Evolutionary conservation across 768 basidiomycete genomes (phyloP), one percentile per base, ranked within the genome.

Genomic region (Mycena sanguinolenta): DNA sequence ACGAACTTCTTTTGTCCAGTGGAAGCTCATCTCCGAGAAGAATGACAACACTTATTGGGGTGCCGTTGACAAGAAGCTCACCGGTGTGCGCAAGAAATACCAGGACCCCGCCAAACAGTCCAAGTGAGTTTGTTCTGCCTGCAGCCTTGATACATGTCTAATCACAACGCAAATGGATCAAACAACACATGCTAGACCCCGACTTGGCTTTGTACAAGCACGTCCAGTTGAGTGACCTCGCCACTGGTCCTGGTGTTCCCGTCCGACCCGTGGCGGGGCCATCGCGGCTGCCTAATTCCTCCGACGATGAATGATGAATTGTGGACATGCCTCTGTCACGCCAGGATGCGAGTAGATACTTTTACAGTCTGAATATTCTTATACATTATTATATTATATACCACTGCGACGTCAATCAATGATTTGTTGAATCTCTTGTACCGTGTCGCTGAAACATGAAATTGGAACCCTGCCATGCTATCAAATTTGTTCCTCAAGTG

Each of bases 321-420:
- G n/a, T 12, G 17, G 38, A 23, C 25, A 59, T 58, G 25, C 34
- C 39, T n/a, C 28, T 28, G 30, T 60, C 58, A 44, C 58, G 42
- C 58, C 58, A 60, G 58, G 58, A 60, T 60, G 58, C 58, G 39
- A 17, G 58, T 60, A 60, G 4, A 60, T 60, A 60, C n/a, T 46
- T 60, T n/a, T 44, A 46, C 52, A 27, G 16, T 60, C 32, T 17
- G 42, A 44, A 23, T 59, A 8, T n/a, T 57, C 28, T 30, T 54
- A 17, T 32, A 54, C 27, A 54, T 17, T 54, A 28, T 54, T 30
- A 30, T 44, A 44, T 8, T 19, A 16, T 52, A 52, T 52, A 27
- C 25, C 28, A 27, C 21, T 52, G 28, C 50, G 25, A 52, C 50
- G 25, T 52, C 19, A 52, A 52, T 52, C 50, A 52, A 52, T 52